Conservation (phyloP, 2,329 filamentous ascomycete species). For the Cordyceps militaris region DNA sequence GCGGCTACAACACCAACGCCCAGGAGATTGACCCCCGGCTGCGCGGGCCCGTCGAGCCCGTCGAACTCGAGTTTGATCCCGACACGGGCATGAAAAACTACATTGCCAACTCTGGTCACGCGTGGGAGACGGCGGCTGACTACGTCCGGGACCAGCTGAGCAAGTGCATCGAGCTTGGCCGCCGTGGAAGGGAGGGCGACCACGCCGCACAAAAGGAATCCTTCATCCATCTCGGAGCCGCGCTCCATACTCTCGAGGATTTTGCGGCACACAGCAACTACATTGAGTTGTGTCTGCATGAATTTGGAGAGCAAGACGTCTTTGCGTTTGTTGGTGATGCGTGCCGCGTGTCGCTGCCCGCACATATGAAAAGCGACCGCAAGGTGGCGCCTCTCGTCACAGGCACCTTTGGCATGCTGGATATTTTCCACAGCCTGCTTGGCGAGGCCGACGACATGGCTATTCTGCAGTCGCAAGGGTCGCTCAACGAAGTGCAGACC, state of each 20-base stretch:
- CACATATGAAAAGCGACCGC: constrained; percentile 36
- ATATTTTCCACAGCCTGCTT: constrained; percentile 61
- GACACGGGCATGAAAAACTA: constrained; percentile 92
- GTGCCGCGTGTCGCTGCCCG: constrained; percentile 42
- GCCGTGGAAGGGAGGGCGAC: constrained; percentile 59
- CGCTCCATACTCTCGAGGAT: constrained; percentile 66
- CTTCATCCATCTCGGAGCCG: constrained; percentile 61
- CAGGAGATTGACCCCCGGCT: constrained; percentile 70
- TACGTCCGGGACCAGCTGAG: constrained; percentile 66
- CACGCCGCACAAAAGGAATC: constrained; percentile 52
- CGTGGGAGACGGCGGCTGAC: constrained; percentile 78
- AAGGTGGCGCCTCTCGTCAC: constrained; percentile 64
- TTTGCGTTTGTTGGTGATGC: constrained; percentile 42
- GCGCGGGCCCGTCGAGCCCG: constrained; percentile 64
- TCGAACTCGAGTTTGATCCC: constrained; percentile 64
- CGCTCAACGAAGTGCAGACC: constrained; percentile 64
- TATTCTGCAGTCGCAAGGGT: constrained; percentile 42
- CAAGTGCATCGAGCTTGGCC: constrained; percentile 63
- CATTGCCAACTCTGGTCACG: constrained; percentile 68
- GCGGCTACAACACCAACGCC: constrained; percentile 67
- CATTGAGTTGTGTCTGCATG: constrained; percentile 62
- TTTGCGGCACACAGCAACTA: constrained; percentile 65
- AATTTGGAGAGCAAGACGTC: constrained; percentile 60
- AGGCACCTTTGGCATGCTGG: constrained; percentile 46
- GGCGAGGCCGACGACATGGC: constrained; percentile 61